Base-by-base conservation (phyloP, 2,329 filamentous ascomycete genomes). In the Botrytis squamosa region DNA sequence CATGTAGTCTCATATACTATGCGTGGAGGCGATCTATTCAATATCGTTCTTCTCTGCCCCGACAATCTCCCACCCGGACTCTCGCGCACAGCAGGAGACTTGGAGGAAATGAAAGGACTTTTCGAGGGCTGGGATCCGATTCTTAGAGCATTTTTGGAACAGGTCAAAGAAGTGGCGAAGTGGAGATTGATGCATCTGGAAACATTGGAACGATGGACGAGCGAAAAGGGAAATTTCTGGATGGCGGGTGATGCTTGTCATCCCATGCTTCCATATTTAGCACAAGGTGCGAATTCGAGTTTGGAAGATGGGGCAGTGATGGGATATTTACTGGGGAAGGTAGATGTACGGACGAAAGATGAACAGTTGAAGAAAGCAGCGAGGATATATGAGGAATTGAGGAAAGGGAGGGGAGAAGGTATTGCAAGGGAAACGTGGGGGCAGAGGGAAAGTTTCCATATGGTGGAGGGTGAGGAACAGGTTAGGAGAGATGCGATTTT, bases 281-380 rank as follows among this genome's bases (percentile, higher is more conserved):
- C 88, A 0, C 91, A 90, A 80, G 90, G 91, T 0, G 91, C 91
- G 22, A 92, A 92, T 78, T 90, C 87, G 0, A 87, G 88, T 0
- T 84, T 93, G 1, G 91, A 93, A 78, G 91, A 93, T 71, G 91
- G 90, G 0, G 89, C 90, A 0, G 89, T 91, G 0, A 81, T 93
- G 0, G 91, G 90, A 0, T 83, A 85, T 0, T 78, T 92, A 1
- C 82, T 93, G 0, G 85, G 86, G 0, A 83, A 85, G 4, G 82
- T 91, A 16, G 20, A 55, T 22, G 72, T 22, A 6, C 81, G 83
- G 49, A 81, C 80, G 0, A 82, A 84, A 59, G 76, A 83, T 6
- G 82, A 85, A 0, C 83, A 87, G 42, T 74, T 90, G 2, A 84
- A 84, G 0, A 81, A 83, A n/a, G 85, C 83, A 0, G 78, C 86